phyloP scores from a whole-genome alignment of 345 rosid genomes.

The Dovyalis caffra region DNA sequence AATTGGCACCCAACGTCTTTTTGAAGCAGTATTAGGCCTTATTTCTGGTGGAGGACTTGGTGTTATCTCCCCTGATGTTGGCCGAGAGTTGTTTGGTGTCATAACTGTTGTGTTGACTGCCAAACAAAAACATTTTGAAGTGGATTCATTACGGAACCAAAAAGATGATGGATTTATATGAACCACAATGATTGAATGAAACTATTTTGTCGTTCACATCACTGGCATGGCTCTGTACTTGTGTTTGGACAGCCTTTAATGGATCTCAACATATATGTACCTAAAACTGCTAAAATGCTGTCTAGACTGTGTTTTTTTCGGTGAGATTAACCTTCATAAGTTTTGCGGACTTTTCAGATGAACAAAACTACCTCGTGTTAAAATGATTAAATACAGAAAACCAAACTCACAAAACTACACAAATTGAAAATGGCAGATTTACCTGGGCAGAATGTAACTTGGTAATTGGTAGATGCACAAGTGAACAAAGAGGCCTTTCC shows the following conservation, averaged over 20 bases:
- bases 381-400: no score
- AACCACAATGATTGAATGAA: neutral
- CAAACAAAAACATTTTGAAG: neutral
- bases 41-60: neutral
- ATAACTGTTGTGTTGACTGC: neutral
- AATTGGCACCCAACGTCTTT: neutral
- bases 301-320: no score
- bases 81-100: no score
- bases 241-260: no score
- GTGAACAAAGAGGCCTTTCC: neutral
- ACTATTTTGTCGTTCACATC: no score
- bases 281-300: no score
- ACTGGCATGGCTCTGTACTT: no score
- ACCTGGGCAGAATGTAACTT: neutral
- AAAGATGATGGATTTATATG: neutral
- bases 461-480: neutral
- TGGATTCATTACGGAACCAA: neutral
- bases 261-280: no score
- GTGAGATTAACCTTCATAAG: no score
- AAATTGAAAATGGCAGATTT: neutral
- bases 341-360: no score
- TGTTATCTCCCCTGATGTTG: no score
- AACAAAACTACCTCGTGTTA: neutral
- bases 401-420: neutral
- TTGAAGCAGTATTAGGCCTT: constrained; percentile 3